Base-by-base conservation (phyloP, 331 rosid genomes). In the Malus hybrid region DNA sequence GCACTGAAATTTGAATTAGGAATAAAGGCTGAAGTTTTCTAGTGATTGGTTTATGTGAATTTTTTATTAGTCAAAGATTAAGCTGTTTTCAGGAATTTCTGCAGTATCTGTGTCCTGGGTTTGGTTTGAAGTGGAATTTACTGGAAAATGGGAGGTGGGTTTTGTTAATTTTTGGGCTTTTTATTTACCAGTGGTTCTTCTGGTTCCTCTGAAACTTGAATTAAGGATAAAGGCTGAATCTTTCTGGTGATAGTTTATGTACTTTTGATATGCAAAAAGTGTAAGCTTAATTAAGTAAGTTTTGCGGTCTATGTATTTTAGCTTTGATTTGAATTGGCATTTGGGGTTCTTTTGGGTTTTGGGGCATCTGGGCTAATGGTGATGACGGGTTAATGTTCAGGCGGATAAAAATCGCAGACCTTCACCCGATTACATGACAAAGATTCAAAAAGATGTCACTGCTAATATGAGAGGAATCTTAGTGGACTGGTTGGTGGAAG, bases 401-500 rank as follows among this genome's bases (percentile, higher is more conserved):
- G 87, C 48, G 70, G 90, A 89, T 68, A 89, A 92, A 31, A 76
- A 83, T 46, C 86, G 87, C 77, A 83, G 97, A 39, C 96, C 97
- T 2, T 31, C 82, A 7, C 76, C 87, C 3, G 89, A 90, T 81
- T 94, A 92, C 65, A 48, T 89, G 5, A 89, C 82, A 39, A 88
- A 68, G 69, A 84, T 90, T 70, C 97, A 94, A 88, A 88, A 33
- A 19, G 97, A 91, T 71, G 54, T 94, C 55, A 86, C 82, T 74
- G 79, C 91, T 13, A 85, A 74, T 48, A 92, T 94, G 99, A 85
- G 97, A 65, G 96, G 91, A 61, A 73, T 89, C 63, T 65, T 94
- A 63, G 93, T 94, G 14, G 96, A 94, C 81, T 94, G 97, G 99
- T 83, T 94, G 74, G 93, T 94, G 42, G 96, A 92, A 65, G 96